Evolutionary conservation across 768 basidiomycete genomes (phyloP).

Genomic region (Omphalotus guepiniiformis): DNA sequence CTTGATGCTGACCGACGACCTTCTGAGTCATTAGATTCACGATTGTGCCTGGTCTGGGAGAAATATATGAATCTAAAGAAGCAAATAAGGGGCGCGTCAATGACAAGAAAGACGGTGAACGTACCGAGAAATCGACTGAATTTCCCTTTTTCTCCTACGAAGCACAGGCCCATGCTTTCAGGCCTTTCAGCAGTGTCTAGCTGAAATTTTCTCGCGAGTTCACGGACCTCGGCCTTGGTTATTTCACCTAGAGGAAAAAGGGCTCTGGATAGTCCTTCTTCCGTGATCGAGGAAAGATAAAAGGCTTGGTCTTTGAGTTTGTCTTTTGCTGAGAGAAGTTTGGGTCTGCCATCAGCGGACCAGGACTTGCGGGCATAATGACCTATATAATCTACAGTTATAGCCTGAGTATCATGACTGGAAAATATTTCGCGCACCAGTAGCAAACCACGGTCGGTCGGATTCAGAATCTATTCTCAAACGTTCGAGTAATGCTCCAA

Average conservation of each 20-base stretch:
- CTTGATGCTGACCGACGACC: conserved; percentile 57
- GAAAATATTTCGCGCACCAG: conserved; percentile 42
- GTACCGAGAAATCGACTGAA: conserved; percentile 74
- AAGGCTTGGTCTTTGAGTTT: conserved; percentile 85
- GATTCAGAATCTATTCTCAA: conserved; percentile 33
- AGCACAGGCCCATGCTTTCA: conserved; percentile 95
- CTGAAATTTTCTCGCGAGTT: conserved; percentile 52
- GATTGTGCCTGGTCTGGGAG: conserved; percentile 65
- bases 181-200: conserved; percentile 71
- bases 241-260: conserved; percentile 74
- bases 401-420: not conserved
- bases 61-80: conserved; percentile 70
- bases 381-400: too few relatives aligned
- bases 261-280: conserved; percentile 58
- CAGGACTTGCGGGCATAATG: conserved; percentile 81
- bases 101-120: conserved; percentile 13
- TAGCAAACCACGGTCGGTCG: conserved; percentile 66
- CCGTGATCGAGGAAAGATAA: conserved; percentile 77
- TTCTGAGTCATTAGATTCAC: conserved; percentile 52
- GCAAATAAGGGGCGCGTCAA: not conserved
- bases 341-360: conserved; percentile 39
- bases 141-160: conserved; percentile 75
- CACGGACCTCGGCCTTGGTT: conserved; percentile 68
- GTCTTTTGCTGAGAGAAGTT: conserved; percentile 54
- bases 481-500: conserved; percentile 72